These are phyloP conservation scores for Dactylellina leptospora DNA, from an alignment of 2,329 filamentous ascomycete species.

Conservation along the genomic window DNA sequence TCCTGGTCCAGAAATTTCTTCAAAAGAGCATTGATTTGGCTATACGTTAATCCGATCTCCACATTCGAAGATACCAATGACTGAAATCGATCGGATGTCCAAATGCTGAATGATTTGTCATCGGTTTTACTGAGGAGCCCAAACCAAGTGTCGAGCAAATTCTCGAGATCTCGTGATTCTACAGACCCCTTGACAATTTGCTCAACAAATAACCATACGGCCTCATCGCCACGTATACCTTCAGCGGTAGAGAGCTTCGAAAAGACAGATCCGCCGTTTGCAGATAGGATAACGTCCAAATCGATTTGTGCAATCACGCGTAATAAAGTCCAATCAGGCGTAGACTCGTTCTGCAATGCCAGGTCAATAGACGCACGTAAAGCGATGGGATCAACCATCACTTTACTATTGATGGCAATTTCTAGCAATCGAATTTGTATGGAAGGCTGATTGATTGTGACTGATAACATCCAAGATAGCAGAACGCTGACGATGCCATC, in stretches of 20 bases:
- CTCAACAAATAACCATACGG: slow-evolving; percentile 28
- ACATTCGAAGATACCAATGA: slow-evolving; percentile 29
- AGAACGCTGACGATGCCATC: slow-evolving; percentile 43
- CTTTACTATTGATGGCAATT: slow-evolving; percentile 37
- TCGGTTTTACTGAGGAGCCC: not conserved
- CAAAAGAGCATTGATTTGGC: slow-evolving; percentile 18
- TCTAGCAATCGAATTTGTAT: slow-evolving; percentile 31
- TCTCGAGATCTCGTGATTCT: slow-evolving; percentile 36
- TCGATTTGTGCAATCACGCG: slow-evolving; percentile 33
- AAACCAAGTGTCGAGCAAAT: slow-evolving; percentile 30
- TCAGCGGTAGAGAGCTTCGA: slow-evolving; percentile 26
- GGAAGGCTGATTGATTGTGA: slow-evolving; percentile 10
- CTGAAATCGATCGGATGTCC: slow-evolving; percentile 40
- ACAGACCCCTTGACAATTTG: slow-evolving; percentile 30
- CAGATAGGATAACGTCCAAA: slow-evolving; percentile 34
- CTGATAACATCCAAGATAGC: slow-evolving; percentile 46
- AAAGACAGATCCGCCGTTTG: slow-evolving; percentile 18
- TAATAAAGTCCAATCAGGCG: slow-evolving; percentile 30
- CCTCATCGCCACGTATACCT: slow-evolving; percentile 5
- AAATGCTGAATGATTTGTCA: slow-evolving; percentile 1
- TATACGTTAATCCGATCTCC: slow-evolving; percentile 32
- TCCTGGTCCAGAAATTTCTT: slow-evolving; percentile 11
- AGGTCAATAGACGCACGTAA: slow-evolving; percentile 20
- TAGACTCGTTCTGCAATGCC: slow-evolving; percentile 7
- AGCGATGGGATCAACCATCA: slow-evolving; percentile 16